A percentile compares a stretch with the other conserved stretches of the same genome.
These are phyloP conservation scores for Mimosa bimucronata DNA, from an alignment of 306 rosid species.

Conservation along the genomic window DNA sequence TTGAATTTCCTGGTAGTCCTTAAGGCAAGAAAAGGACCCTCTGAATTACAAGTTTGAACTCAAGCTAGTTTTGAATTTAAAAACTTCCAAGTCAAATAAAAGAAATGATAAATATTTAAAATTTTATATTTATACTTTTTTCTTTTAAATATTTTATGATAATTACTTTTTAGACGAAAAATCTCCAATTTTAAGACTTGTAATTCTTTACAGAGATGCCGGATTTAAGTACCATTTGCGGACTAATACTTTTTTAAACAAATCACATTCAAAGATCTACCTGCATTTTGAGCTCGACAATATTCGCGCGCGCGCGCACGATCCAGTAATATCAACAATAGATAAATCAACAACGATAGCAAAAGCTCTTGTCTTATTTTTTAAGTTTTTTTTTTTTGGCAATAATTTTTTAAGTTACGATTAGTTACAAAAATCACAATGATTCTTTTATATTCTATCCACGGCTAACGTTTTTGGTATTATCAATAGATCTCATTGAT, in stretches of 20 bases:
- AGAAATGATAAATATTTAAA: no score
- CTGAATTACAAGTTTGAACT: neutral
- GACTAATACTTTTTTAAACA: neutral
- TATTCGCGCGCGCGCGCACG: neutral
- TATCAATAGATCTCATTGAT: neutral
- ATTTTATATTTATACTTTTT: no score
- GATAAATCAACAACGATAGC: no score
- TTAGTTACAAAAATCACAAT: neutral
- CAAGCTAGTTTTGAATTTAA: neutral
- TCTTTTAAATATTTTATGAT: no score
- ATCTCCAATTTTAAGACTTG: no score
- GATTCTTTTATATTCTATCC: neutral
- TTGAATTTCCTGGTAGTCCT: neutral
- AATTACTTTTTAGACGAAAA: no score
- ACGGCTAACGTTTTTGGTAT: neutral
- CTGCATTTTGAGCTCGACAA: neutral
- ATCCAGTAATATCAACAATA: neutral
- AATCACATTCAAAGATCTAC: neutral
- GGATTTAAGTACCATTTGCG: no score
- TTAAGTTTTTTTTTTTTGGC: no score
- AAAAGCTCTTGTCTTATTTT: neutral
- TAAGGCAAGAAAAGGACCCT: neutral
- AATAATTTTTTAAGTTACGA: neutral
- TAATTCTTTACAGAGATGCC: neutral
- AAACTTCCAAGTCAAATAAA: no score